Evolutionary conservation across 257 asterid genomes (phyloP), one percentile per base, ranked within the genome.

Genomic region (Rhazya stricta): DNA sequence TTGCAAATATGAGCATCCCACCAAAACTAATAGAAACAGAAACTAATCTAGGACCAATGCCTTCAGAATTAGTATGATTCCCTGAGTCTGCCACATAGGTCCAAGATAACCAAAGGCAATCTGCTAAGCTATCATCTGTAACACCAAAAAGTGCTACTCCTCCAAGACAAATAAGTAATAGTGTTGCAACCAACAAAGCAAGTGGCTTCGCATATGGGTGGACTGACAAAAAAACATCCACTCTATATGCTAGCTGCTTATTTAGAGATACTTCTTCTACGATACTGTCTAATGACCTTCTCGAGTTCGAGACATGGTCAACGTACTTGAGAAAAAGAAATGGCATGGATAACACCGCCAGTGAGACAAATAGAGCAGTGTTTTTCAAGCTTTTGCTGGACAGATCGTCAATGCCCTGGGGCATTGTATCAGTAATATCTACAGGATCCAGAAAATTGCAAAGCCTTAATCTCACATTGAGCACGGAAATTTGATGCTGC

Each of bases 1-100:
- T 92, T 66, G 96, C 96, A 86, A 92, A 92, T 78, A 92, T 90
- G 77, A 92, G 96, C 97, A 92, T 92, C 80, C 97, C 97, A 79
- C 96, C 96, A 15, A 89, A 92, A 79, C 91, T 91, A 85, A 91
- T 84, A 68, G 93, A 84, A 72, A 91, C 93, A 2, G 95, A 90
- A 65, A 90, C 97, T 76, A 90, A 80, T 53, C 93, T 85, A 60
- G 90, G 91, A 67, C 96, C 95, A 13, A 87, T 58, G 83, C 95
- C 96, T 82, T 87, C 95, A 74, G 96, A 88, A 82, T 86, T 81
- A 72, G 97, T 88, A 86, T 91, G 97, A 79, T 86, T 91, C 78
- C 96, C 96, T 1, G 96, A 86, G 86, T 82, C 86, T 48, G 96
- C 97, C 53, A 90, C 85, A 79, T 90, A 92, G 45, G 96, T 88